phyloP scores from a whole-genome alignment of 768 basidiomycete genomes.

The Lactarius pseudohatsudake region DNA sequence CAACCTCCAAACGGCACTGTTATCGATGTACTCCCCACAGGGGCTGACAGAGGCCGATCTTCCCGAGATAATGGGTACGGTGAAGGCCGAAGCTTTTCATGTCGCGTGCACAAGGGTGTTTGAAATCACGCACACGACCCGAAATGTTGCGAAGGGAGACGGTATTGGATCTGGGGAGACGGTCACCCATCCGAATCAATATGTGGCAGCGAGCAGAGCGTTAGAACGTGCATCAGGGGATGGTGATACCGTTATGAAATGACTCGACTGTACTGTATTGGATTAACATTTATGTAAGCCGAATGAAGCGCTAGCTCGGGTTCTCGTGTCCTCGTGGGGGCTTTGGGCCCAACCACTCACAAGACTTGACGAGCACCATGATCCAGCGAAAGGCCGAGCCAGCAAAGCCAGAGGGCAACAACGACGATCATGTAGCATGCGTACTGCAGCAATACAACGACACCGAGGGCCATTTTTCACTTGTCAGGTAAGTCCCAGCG shows the following conservation, averaged over 20 bases:
- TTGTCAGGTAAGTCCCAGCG: constrained; percentile 70
- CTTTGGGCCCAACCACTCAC: constrained; percentile 7
- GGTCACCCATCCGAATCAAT: constrained; percentile 94
- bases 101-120: constrained; percentile 97
- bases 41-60: constrained; percentile 69
- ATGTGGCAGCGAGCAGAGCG: constrained; percentile 72
- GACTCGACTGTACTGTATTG: background rate
- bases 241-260: constrained; percentile 39
- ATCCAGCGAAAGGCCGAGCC: constrained; percentile 47
- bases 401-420: constrained; percentile 35
- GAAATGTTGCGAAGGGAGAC: constrained; percentile 82
- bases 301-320: background rate
- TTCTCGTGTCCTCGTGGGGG: background rate
- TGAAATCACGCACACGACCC: constrained; percentile 80
- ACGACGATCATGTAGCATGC: constrained; percentile 34
- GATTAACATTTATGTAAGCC: constrained; percentile 17
- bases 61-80: constrained; percentile 76
- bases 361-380: constrained; percentile 37
- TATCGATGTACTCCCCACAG: constrained; percentile 62
- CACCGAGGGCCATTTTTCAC: constrained; percentile 93
- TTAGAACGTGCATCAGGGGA: constrained; percentile 46
- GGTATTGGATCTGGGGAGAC: constrained; percentile 84
- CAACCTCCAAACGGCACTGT: constrained; percentile 75
- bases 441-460: constrained; percentile 81
- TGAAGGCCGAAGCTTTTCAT: constrained; percentile 83